Conservation (phyloP, 2,329 filamentous ascomycete species). For the Penicillium verrucosum region DNA sequence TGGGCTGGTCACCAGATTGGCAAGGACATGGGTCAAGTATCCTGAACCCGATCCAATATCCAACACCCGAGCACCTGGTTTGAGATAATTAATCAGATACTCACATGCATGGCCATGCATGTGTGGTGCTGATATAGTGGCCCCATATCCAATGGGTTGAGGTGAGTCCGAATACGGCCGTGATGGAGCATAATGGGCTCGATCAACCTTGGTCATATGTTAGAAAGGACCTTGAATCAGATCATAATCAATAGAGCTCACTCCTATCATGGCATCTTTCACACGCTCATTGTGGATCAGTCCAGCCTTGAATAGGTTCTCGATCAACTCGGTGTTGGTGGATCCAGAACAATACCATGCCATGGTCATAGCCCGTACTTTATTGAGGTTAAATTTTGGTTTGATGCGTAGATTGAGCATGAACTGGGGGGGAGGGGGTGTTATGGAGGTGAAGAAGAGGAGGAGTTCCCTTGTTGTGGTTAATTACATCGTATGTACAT, state of each 20-base stretch:
- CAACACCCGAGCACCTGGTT: slow-evolving; percentile 57
- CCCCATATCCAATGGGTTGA: slow-evolving; percentile 63
- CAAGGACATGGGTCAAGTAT: slow-evolving; percentile 85
- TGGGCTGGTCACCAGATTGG: slow-evolving; percentile 60
- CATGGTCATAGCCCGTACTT: slow-evolving; percentile 54
- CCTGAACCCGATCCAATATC: slow-evolving; percentile 75
- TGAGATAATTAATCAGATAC: slow-evolving; percentile 57
- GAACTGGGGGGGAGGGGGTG: too few species aligned
- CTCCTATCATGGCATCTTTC: slow-evolving; percentile 74
- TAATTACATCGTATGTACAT: slow-evolving; percentile 1
- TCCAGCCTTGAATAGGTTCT: slow-evolving; percentile 69
- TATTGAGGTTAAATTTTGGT: background rate
- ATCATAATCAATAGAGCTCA: slow-evolving; percentile 34
- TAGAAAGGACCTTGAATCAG: slow-evolving; percentile 5
- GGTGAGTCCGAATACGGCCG: slow-evolving; percentile 71
- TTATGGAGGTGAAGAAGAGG: too few species aligned
- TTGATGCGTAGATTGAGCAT: background rate
- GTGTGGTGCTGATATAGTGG: slow-evolving; percentile 70
- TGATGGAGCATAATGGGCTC: slow-evolving; percentile 73
- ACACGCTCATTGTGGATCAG: slow-evolving; percentile 72
- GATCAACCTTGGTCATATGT: slow-evolving; percentile 64
- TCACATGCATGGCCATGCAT: slow-evolving; percentile 68
- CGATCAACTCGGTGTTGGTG: slow-evolving; percentile 70
- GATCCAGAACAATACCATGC: slow-evolving; percentile 82
- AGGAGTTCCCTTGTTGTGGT: background rate